Conservation (phyloP, 2,329 filamentous ascomycete species). For the Phoma sp. region DNA sequence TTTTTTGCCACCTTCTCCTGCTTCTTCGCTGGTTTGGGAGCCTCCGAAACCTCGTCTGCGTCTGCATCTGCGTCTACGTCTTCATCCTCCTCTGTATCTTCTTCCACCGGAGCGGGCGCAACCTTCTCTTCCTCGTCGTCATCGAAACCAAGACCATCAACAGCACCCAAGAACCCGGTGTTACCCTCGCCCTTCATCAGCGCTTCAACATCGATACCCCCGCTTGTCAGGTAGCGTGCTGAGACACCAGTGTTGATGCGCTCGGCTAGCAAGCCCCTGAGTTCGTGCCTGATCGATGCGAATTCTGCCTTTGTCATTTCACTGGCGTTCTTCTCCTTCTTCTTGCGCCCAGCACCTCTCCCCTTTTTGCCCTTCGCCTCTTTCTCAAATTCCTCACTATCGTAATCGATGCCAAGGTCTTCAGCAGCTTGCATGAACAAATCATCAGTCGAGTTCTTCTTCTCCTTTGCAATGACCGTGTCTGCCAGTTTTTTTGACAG, state of each 20-base stretch:
- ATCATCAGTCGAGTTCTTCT: constrained; percentile 80
- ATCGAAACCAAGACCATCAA: constrained; percentile 56
- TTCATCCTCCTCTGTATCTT: constrained; percentile 27
- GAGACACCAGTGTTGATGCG: constrained; percentile 88
- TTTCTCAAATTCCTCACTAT: constrained; percentile 79
- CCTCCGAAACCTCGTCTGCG: background rate
- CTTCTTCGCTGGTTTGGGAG: background rate
- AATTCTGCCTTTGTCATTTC: constrained; percentile 77
- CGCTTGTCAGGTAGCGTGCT: constrained; percentile 83
- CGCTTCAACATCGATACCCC: constrained; percentile 80
- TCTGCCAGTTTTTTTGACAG: constrained; percentile 91
- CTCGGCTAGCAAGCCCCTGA: constrained; percentile 73
- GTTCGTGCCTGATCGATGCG: constrained; percentile 71
- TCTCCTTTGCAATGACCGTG: constrained; percentile 83
- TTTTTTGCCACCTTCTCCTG: background rate
- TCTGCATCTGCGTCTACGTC: constrained; percentile 25
- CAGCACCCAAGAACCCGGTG: constrained; percentile 70
- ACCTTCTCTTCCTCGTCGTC: constrained; percentile 23
- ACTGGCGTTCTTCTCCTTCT: constrained; percentile 75
- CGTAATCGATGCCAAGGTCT: constrained; percentile 92
- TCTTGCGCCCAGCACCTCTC: constrained; percentile 74
- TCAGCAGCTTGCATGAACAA: constrained; percentile 87
- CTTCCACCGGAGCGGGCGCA: constrained; percentile 26
- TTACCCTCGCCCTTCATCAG: constrained; percentile 68
- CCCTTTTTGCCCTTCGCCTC: constrained; percentile 64